A percentile compares a stretch with the other conserved stretches of the same genome.
phyloP scores from a whole-genome alignment of 2,329 filamentous ascomycete genomes.

The Diplodia seriata region DNA sequence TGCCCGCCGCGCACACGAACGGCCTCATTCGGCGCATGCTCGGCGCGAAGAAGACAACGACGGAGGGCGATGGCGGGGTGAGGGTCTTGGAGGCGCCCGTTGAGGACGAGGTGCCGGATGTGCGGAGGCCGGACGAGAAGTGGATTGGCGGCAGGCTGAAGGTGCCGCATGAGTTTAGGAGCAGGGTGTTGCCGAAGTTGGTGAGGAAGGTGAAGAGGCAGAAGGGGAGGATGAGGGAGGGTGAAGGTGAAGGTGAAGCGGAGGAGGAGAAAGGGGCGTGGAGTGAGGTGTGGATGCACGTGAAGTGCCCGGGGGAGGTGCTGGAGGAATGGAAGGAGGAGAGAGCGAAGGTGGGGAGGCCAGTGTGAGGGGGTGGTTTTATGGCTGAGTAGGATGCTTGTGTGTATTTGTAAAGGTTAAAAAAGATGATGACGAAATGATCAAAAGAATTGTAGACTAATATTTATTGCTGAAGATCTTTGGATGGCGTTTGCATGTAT shows the following conservation, averaged over 20 bases:
- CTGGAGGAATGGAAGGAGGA: slow-evolving; percentile 40
- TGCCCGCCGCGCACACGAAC: slow-evolving; percentile 56
- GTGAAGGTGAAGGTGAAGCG: neutral
- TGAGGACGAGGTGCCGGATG: slow-evolving; percentile 57
- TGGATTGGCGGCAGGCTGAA: slow-evolving; percentile 65
- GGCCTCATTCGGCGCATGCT: slow-evolving; percentile 36
- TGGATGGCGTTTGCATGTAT: too few relatives aligned
- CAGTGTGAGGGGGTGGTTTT: neutral
- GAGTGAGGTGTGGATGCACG: slow-evolving; percentile 64
- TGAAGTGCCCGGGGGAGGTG: slow-evolving; percentile 48
- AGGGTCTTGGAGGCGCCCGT: slow-evolving; percentile 56
- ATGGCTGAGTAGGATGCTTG: neutral
- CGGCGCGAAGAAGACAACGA: neutral
- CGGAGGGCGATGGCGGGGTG: slow-evolving; percentile 40
- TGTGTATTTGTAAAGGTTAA: neutral
- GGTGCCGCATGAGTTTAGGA: slow-evolving; percentile 65
- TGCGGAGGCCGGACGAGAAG: slow-evolving; percentile 64
- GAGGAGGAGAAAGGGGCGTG: slow-evolving; percentile 55
- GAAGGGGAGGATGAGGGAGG: slow-evolving; percentile 40
- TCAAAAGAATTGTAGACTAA: too few relatives aligned
- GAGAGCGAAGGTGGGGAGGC: neutral
- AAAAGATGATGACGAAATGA: too few relatives aligned
- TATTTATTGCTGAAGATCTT: too few relatives aligned
- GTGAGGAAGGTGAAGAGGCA: slow-evolving; percentile 49
- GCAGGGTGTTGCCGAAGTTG: slow-evolving; percentile 56